Evolutionary conservation across 805 yeast species (phyloP), one percentile per base, ranked within the genome.

Genomic region (Kockiozyma suomiensis): DNA sequence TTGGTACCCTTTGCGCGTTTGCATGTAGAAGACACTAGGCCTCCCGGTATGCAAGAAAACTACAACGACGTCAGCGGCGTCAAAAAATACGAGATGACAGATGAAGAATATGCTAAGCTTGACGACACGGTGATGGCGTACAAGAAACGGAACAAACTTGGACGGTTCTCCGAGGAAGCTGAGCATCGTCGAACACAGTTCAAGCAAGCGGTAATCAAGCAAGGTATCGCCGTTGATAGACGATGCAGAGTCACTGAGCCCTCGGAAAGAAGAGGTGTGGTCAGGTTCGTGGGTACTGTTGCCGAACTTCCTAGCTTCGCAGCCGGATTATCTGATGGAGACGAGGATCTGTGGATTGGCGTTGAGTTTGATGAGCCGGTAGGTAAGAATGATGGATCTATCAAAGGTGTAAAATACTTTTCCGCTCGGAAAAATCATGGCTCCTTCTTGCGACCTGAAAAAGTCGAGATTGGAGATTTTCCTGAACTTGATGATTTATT

Each of bases 371-470:
- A 88, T 67, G 90, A 88, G 66, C 93, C 97, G 0, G 81, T 82
- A 6, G 98, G 98, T 4, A 90, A 87, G 72, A 90, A 92, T 69
- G 83, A 90, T 69, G 98, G 98, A 0, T 74, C 83, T 21, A 75
- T 90, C 41, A 82, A 84, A 37, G 91, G 89, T 0, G 70, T 66
- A 0, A 68, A 78, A 37, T 81, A 88, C 64, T 92, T 93, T 70
- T 69, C 75, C 3, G 83, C 90, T 33, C 69, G 69, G 4, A 69
- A 68, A 0, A 80, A 80, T 21, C 85, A 88, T 68, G 97, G 97
- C 4, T 84, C 90, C 4, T 90, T 93, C 72, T 83, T 91, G 13
- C 82, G 82, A 60, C 96, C 97, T 0, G 73, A 72, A 10, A 80
- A 78, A 54, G 85, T 92, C 2, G 86, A 85, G 61, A 82, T 85